A percentile compares a stretch with the other conserved stretches of the same genome.
phyloP scores from a whole-genome alignment of 2,329 filamentous ascomycete genomes.

The Cytospora leucostoma region DNA sequence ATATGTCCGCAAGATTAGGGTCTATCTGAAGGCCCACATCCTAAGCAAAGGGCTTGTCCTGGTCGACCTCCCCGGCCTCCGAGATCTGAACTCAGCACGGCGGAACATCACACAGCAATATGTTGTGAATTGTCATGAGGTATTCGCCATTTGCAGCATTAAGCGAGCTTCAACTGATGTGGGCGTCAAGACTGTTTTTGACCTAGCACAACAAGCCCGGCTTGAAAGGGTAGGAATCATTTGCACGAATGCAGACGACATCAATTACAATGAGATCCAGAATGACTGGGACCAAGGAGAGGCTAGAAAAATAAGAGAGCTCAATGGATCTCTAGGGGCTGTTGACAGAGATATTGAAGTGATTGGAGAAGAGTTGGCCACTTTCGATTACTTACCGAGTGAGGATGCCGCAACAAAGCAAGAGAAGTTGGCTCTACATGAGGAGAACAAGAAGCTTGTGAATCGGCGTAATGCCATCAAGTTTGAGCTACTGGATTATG shows the following conservation, averaged over 20 bases:
- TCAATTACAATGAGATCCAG: background rate
- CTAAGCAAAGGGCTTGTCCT: conserved; percentile 50
- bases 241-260: conserved; percentile 45
- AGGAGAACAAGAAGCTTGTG: background rate
- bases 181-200: conserved; percentile 44
- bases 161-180: conserved; percentile 45
- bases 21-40: conserved; percentile 47
- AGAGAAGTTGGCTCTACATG: background rate
- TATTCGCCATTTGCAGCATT: conserved; percentile 47
- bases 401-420: background rate
- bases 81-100: conserved; percentile 48
- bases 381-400: background rate
- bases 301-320: background rate
- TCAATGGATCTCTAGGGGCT: background rate
- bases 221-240: conserved; percentile 47
- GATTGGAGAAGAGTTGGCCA: background rate
- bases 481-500: background rate
- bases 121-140: conserved; percentile 47
- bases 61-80: conserved; percentile 52
- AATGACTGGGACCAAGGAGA: background rate
- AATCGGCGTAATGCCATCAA: background rate
- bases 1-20: conserved; percentile 48
- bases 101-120: conserved; percentile 48
- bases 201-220: conserved; percentile 41
- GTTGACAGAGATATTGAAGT: background rate